Conservation (phyloP, 208 protist genomes). For the Polymyxa betae region DNA sequence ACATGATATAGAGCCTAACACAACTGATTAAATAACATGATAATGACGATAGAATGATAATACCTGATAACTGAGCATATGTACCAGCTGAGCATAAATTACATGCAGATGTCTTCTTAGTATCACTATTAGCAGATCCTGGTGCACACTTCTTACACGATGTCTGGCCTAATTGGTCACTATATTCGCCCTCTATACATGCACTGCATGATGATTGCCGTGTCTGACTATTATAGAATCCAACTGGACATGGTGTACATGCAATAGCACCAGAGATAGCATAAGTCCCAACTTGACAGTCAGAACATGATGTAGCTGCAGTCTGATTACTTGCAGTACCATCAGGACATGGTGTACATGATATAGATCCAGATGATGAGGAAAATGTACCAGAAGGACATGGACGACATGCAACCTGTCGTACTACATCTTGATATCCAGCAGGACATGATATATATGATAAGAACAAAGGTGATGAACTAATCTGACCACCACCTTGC, state of each 20-base stretch:
- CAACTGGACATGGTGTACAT: constrained; percentile 31
- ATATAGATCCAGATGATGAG: neutral
- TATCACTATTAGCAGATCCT: neutral
- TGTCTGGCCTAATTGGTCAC: neutral
- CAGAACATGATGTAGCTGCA: neutral
- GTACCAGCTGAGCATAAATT: neutral
- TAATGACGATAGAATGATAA: neutral
- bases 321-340: neutral
- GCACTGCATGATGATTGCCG: neutral
- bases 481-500: constrained; percentile 44
- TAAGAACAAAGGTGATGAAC: neutral
- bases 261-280: neutral
- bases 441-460: neutral
- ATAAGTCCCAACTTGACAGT: constrained; percentile 14
- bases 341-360: neutral
- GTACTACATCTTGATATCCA: neutral
- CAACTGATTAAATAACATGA: neutral
- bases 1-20: neutral
- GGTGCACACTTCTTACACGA: neutral
- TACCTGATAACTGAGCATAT: neutral
- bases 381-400: constrained; percentile 9
- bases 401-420: neutral
- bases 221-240: neutral
- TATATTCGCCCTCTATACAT: neutral
- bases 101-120: neutral